phyloP scores from a whole-genome alignment of 306 rosid species.

The Vachellia collinsii region DNA sequence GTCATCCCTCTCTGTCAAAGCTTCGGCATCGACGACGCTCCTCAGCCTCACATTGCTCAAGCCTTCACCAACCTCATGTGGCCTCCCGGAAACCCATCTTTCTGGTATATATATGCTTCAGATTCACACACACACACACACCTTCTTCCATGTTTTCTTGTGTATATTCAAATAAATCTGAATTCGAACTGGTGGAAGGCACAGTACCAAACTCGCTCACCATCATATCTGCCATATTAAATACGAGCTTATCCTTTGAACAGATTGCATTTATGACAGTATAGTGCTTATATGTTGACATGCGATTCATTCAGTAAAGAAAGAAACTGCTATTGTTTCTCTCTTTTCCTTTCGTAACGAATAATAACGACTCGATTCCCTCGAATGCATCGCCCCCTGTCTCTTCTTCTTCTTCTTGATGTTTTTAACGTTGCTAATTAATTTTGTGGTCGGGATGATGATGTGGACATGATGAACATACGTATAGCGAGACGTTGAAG shows the following conservation, averaged over 20 bases:
- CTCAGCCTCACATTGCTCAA: neutral
- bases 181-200: neutral
- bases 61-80: constrained; percentile 60
- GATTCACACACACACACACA: too few relatives aligned
- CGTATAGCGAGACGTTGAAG: constrained; percentile 43
- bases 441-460: neutral
- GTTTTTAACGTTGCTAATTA: neutral
- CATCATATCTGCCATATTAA: neutral
- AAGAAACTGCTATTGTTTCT: neutral
- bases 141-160: neutral
- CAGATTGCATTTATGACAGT: neutral
- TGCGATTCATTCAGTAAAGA: neutral
- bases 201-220: neutral
- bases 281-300: neutral
- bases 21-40: constrained; percentile 52
- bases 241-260: neutral
- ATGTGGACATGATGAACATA: neutral
- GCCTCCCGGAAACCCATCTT: constrained; percentile 55
- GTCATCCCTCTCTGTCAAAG: constrained; percentile 42
- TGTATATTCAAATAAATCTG: neutral
- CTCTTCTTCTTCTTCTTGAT: neutral
- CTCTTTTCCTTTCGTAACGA: neutral
- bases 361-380: neutral
- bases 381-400: neutral
- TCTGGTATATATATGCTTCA: constrained; percentile 40